These are phyloP conservation scores for Penicillium subrubescens DNA, from an alignment of 495 filamentous ascomycete genomes.

Conservation along the genomic window DNA sequence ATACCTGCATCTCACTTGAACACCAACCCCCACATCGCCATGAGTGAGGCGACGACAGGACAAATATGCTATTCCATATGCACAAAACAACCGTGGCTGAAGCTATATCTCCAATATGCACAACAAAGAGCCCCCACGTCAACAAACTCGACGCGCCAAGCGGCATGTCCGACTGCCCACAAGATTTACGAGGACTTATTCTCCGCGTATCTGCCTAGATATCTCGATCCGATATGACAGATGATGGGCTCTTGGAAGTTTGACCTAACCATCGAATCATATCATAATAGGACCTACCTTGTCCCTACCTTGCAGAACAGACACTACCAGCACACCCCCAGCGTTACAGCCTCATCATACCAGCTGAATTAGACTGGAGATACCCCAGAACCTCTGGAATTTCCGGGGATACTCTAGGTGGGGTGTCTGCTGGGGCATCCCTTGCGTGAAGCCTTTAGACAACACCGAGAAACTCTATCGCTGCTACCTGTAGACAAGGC, in stretches of 20 bases:
- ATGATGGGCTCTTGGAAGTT: neutral
- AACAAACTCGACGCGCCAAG: constrained; percentile 1
- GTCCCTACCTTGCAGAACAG: neutral
- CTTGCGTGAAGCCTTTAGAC: constrained; percentile 7
- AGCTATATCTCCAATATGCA: neutral
- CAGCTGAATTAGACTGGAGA: neutral
- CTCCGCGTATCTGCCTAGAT: neutral
- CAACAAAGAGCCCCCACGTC: neutral
- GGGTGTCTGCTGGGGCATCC: neutral
- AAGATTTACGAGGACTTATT: neutral
- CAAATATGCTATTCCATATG: too few relatives aligned
- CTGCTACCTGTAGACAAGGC: constrained; percentile 2
- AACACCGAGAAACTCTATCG: constrained; percentile 13
- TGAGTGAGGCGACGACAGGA: neutral
- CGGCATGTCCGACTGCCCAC: neutral
- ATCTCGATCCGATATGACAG: neutral
- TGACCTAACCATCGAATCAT: too few relatives aligned
- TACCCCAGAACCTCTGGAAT: neutral
- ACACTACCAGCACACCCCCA: neutral
- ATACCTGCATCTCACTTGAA: neutral
- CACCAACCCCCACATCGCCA: neutral
- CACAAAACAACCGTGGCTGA: neutral
- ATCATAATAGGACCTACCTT: neutral
- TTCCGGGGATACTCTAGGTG: neutral
- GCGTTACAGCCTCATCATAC: neutral